Base-by-base conservation (phyloP, 2,329 filamentous ascomycete species). In the Davidsoniella neocaledoniae region DNA sequence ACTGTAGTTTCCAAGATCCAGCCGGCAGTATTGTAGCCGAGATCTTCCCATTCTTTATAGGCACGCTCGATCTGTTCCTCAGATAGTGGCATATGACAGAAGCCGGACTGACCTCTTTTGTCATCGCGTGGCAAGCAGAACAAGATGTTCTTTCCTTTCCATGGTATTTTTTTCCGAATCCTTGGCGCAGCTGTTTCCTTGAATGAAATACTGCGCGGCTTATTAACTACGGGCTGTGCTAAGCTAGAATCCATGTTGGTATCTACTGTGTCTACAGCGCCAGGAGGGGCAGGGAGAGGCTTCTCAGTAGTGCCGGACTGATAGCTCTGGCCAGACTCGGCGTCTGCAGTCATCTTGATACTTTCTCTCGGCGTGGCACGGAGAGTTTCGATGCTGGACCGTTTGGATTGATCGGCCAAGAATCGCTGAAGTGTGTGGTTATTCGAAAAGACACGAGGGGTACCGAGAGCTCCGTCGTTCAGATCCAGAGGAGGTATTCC, bases 61-160 rank as follows among this genome's bases (percentile, higher is more conserved):
- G 83, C 84, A 8, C 71, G 66, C 29, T 73, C 61, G 3, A 80
- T 73, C 46, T 81, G 76, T 16, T 69, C 63, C 36, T 70, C 62
- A 3, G 65, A 68, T 43, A 83, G 65, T 3, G 79, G 78, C 51
- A 68, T 63, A 0, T 74, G 71, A 4, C 29, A 33, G 12, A 10
- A 33, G 0, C 68, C 64, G 1, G 68, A 67, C 41, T 72, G 68
- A 17, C 81, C 81, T 55, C 81, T 73, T 48, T 76, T 71, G 48
- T 83, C 79, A 54, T 84, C 78, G 43, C 73, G 67, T 5, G 83
- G 84, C 17, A 88, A 65, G 23, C 79, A 67, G 41, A 88, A 78
- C 57, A 84, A 64, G 48, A 86, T 85, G 53, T 76, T 79, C 65
- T 86, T 87, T 51, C 80, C 81, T 58, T 74, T 81, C 81, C 83